phyloP scores from a whole-genome alignment of 176 grass and related monocot species.

The Zoysia pacifica region DNA sequence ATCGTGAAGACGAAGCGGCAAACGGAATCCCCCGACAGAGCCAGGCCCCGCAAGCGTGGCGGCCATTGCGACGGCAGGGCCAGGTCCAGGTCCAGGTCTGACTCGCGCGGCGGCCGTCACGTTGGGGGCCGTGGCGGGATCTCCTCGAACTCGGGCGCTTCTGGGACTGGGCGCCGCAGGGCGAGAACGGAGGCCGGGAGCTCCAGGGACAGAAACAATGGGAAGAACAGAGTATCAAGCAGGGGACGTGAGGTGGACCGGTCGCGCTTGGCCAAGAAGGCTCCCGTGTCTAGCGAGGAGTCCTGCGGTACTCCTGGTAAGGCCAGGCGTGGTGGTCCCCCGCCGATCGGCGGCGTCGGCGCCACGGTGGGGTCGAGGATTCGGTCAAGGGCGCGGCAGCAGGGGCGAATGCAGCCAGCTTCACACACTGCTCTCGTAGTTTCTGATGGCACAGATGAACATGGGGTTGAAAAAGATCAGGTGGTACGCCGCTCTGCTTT shows the following conservation, averaged over 20 bases:
- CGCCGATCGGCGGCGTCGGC: background rate
- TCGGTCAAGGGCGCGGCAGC: background rate
- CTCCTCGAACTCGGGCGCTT: constrained; percentile 3
- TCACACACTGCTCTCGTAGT: background rate
- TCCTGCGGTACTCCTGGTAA: background rate
- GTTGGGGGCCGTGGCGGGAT: background rate
- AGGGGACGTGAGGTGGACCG: background rate
- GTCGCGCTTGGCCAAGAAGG: background rate
- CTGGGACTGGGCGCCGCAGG: background rate
- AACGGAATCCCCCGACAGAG: background rate
- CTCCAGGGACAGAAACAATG: background rate
- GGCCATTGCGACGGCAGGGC: background rate
- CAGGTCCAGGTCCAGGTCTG: background rate
- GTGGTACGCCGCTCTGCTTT: too few species aligned
- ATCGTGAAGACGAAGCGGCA: background rate
- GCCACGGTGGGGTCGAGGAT: constrained; percentile 10
- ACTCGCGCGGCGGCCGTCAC: too few species aligned
- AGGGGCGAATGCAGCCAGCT: background rate
- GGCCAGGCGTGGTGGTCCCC: background rate
- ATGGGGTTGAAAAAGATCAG: too few species aligned
- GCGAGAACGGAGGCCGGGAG: background rate
- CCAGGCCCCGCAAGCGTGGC: background rate
- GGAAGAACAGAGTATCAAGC: background rate
- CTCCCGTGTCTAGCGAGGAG: background rate
- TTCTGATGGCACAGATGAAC: background rate